A percentile compares a stretch with the other conserved stretches of the same genome.
These are phyloP conservation scores for Ascocoryne sarcoides DNA, from an alignment of 2,329 filamentous ascomycete genomes.

Conservation along the genomic window DNA sequence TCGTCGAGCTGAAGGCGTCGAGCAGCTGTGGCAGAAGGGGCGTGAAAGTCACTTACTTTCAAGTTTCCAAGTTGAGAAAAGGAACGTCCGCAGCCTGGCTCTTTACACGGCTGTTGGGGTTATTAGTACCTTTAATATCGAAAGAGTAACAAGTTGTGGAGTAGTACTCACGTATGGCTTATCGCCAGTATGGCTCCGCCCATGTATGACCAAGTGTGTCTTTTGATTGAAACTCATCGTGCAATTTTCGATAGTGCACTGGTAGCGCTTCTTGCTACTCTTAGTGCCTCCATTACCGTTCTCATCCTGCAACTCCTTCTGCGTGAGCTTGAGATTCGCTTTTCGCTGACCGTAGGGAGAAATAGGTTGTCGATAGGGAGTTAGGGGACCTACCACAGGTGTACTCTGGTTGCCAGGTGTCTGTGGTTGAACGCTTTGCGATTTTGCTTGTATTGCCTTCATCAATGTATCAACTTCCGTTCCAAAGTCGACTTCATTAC, in stretches of 20 bases:
- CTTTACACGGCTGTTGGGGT: slow-evolving; percentile 46
- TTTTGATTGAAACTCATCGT: slow-evolving; percentile 81
- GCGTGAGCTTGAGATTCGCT: slow-evolving; percentile 19
- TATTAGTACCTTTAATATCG: no score
- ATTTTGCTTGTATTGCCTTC: slow-evolving; percentile 73
- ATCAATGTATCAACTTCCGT: slow-evolving; percentile 83
- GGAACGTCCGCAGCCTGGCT: slow-evolving; percentile 62
- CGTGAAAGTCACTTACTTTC: slow-evolving; percentile 51
- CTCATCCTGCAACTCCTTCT: slow-evolving; percentile 16
- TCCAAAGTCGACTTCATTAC: slow-evolving; percentile 51
- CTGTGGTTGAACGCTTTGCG: slow-evolving; percentile 31
- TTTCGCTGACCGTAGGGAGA: slow-evolving; percentile 4
- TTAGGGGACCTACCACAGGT: slow-evolving; percentile 20
- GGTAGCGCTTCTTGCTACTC: slow-evolving; percentile 50
- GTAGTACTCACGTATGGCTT: slow-evolving; percentile 72
- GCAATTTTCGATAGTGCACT: slow-evolving; percentile 67
- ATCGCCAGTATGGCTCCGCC: slow-evolving; percentile 76
- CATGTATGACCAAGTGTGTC: slow-evolving; percentile 87
- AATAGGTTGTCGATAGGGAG: slow-evolving; percentile 21
- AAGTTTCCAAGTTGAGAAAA: slow-evolving; percentile 91
- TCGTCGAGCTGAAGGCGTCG: background rate
- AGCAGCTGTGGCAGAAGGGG: background rate
- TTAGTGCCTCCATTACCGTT: slow-evolving; percentile 5
- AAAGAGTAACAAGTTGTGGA: no score
- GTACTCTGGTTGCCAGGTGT: slow-evolving; percentile 15